Base-by-base conservation (phyloP, 1,139 yeast species). In the Yamadazyma membranifaciens region DNA sequence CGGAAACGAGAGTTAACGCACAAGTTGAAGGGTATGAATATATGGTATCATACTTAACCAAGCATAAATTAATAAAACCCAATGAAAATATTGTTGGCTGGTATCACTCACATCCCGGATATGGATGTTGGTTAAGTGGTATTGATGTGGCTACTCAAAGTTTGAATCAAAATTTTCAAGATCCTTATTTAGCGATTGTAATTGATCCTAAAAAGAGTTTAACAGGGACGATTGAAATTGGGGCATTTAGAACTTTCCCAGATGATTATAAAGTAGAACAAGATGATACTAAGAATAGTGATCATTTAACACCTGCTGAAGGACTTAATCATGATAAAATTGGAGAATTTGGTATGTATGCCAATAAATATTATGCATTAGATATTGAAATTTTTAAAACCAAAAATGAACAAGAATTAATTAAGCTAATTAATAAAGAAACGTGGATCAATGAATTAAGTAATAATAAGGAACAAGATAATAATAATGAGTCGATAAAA, bases 71-170 rank as follows among this genome's bases (percentile, higher is more conserved):
- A 35, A 65, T 73, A 2, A 80, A 78, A 7, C 67, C 82, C 20
- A 55, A 65, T 11, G 76, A 75, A 39, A 78, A 86, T 51, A 85
- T 92, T 29, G 88, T 89, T 12, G 97, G 97, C 6, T 87, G 95
- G 95, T 87, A 91, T 62, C 96, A 92, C 62, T 89, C 97, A 2
- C 98, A 92, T 61, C 98, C 98, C 0, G 97, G 97, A 0, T 92
- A 89, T 60, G 98, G 97, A 32, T 87, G 96, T 59, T 86, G 96
- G 95, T 64, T 89, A 33, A 82, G 92, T 46, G 94, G 92, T 13
- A 88, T 89, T 37, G 97, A 89, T 62, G 94, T 89, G 25, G 81
- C 86, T 41, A 89, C 97, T 0, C 96, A 92, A 58, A 70, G 78
- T 43, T 65, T 91, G 60, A 89, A 91, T 56, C 97, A 89, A 60